Conservation (phyloP, 768 basidiomycete species). For the Suillus clintonianus region DNA sequence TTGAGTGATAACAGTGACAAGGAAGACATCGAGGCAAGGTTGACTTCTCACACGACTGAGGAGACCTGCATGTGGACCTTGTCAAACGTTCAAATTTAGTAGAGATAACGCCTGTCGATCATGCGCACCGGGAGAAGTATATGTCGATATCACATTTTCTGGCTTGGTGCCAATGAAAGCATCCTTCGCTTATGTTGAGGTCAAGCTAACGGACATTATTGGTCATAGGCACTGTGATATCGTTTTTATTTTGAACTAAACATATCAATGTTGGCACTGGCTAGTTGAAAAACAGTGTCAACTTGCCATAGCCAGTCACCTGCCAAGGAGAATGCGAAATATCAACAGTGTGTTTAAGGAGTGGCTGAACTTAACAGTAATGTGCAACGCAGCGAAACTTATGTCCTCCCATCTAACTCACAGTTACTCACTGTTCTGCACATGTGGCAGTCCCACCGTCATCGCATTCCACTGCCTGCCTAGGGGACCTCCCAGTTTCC, state of each 20-base stretch:
- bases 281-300: too few relatives aligned
- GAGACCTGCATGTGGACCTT: background rate
- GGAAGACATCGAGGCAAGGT: background rate
- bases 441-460: background rate
- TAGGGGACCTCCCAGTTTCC: slow-evolving; percentile 65
- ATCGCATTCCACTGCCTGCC: background rate
- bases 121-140: background rate
- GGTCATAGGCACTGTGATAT: too few relatives aligned
- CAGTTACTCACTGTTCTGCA: background rate
- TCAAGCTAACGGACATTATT: background rate
- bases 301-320: too few relatives aligned
- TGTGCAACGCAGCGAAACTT: background rate
- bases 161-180: background rate
- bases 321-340: background rate
- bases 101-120: background rate
- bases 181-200: background rate
- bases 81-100: background rate
- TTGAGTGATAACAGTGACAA: slow-evolving; percentile 8
- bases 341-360: background rate
- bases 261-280: background rate
- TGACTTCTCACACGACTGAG: slow-evolving; percentile 3
- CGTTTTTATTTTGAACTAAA: background rate
- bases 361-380: background rate
- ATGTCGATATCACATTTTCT: background rate
- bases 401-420: background rate